Conservation (phyloP, 106 monocot species). For the Amphibolis antarctica region DNA sequence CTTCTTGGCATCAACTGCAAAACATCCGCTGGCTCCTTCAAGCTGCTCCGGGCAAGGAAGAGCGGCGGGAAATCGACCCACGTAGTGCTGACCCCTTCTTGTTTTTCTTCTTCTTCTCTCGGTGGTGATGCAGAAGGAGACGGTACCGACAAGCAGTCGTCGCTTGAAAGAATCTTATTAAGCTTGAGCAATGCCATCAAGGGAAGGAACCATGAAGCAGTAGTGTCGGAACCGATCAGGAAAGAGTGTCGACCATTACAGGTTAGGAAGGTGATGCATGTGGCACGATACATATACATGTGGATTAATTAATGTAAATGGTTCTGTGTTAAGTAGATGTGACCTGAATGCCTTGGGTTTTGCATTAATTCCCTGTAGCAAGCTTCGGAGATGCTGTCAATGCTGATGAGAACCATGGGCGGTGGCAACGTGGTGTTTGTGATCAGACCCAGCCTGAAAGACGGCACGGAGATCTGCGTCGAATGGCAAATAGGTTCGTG, state of each 20-base stretch:
- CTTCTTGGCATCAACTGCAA: neutral
- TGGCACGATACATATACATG: neutral
- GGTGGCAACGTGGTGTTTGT: slow-evolving; percentile 10
- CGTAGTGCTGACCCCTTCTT: too few relatives aligned
- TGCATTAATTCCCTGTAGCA: slow-evolving; percentile 13
- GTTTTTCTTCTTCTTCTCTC: too few relatives aligned
- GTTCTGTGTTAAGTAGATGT: neutral
- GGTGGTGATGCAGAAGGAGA: neutral
- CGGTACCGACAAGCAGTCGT: neutral
- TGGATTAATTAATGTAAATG: neutral
- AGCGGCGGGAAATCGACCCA: neutral
- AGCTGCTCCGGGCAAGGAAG: neutral
- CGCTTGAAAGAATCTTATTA: slow-evolving; percentile 2
- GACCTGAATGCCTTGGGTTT: neutral
- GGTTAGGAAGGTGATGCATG: slow-evolving; percentile 1
- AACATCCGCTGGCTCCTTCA: neutral
- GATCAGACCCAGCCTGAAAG: slow-evolving; percentile 5
- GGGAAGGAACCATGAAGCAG: neutral
- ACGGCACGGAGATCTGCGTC: slow-evolving; percentile 2
- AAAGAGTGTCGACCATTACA: neutral
- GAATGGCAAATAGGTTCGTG: slow-evolving; percentile 21
- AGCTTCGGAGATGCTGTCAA: slow-evolving; percentile 10
- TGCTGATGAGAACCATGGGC: slow-evolving; percentile 9
- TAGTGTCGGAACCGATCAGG: slow-evolving; percentile 6
- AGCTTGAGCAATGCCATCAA: slow-evolving; percentile 7